Evolutionary conservation across 164 flowering plant genomes (phyloP).

Genomic region (Stephania cephalantha): DNA sequence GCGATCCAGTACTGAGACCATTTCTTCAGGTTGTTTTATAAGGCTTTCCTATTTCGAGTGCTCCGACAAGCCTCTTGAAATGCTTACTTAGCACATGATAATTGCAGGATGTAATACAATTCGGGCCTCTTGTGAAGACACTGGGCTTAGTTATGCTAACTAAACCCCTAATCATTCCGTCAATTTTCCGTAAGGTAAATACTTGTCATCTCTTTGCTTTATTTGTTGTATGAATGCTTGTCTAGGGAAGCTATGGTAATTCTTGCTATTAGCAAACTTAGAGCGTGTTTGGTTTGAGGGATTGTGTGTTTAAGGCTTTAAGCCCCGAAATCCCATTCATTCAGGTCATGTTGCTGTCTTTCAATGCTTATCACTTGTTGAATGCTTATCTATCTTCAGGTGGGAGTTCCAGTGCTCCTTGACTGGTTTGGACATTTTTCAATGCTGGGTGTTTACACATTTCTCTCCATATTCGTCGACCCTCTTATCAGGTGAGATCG

Average conservation of each 20-base stretch:
- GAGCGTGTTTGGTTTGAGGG: too few relatives aligned
- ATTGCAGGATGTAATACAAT: constrained; percentile 86
- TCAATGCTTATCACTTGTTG: neutral
- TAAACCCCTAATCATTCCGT: constrained; percentile 78
- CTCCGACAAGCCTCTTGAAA: neutral
- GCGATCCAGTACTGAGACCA: constrained; percentile 88
- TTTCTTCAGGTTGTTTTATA: constrained; percentile 81
- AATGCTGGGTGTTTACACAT: constrained; percentile 81
- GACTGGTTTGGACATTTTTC: constrained; percentile 87
- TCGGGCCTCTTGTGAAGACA: constrained; percentile 85
- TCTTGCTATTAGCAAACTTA: neutral
- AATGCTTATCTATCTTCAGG: constrained; percentile 33
- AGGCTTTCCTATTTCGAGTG: neutral
- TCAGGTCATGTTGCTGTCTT: neutral
- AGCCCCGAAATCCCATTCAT: too few relatives aligned
- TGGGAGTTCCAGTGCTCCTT: constrained; percentile 72
- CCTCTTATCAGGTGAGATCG: constrained; percentile 64
- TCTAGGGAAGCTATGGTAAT: neutral
- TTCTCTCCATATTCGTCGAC: constrained; percentile 62
- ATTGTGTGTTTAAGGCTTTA: too few relatives aligned
- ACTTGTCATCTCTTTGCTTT: neutral
- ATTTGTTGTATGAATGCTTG: neutral
- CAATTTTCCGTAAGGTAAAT: constrained; percentile 80
- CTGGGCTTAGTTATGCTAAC: constrained; percentile 75
- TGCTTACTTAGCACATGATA: neutral